Evolutionary conservation across 1,284 basidiomycete species (phyloP).

Genomic region (Lignosus rhinocerotis): DNA sequence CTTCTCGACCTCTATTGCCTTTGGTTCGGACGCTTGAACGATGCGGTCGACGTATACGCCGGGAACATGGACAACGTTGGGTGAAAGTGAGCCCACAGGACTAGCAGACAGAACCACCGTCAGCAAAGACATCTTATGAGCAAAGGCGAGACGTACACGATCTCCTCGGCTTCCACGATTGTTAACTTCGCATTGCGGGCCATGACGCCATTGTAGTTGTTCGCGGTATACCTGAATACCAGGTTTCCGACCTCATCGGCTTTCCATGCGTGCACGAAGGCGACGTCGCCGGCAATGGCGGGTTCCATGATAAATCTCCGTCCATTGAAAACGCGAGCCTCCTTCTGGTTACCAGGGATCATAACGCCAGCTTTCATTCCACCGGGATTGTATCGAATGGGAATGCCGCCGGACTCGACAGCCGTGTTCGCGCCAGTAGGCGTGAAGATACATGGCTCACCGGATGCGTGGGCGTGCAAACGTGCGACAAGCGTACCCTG

Average conservation of each 20-base stretch:
- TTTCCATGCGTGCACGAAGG: conserved; percentile 93
- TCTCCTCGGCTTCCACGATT: conserved; percentile 93
- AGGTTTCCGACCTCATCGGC: conserved; percentile 88
- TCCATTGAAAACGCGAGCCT: conserved; percentile 78
- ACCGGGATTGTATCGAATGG: conserved; percentile 71
- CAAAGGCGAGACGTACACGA: conserved; percentile 51
- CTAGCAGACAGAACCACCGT: conserved; percentile 10
- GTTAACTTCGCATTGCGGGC: conserved; percentile 88
- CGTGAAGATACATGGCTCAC: conserved; percentile 94
- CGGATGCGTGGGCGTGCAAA: conserved; percentile 87
- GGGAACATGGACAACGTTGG: conserved; percentile 84
- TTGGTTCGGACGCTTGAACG: conserved; percentile 74
- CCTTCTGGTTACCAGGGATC: conserved; percentile 76
- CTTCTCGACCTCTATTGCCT: conserved; percentile 78
- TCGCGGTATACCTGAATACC: conserved; percentile 84
- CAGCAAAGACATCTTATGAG: neutral
- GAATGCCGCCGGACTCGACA: conserved; percentile 78
- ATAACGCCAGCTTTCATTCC: conserved; percentile 63
- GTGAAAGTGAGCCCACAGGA: conserved; percentile 78
- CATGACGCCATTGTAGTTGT: conserved; percentile 88
- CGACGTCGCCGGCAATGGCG: conserved; percentile 83
- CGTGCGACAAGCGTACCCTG: conserved; percentile 92
- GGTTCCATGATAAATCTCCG: conserved; percentile 87
- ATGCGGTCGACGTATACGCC: conserved; percentile 89
- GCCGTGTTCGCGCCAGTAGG: conserved; percentile 87